Conservation (phyloP, 2,329 filamentous ascomycete genomes). For the Phaeophleospora eucalypticola region DNA sequence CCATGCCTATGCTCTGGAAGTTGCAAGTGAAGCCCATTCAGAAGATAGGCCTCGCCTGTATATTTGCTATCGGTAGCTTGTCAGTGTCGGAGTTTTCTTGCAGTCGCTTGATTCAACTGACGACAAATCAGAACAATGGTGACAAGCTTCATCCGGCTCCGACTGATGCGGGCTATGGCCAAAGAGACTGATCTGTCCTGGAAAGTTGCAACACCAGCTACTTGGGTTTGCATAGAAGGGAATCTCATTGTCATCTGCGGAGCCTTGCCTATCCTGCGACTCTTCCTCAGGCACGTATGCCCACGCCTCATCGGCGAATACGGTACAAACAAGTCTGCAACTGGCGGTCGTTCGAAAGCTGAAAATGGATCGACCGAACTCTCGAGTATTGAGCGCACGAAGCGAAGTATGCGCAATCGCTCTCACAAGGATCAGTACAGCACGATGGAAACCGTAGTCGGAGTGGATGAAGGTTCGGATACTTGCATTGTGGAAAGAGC, state of each 20-base stretch:
- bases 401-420: neutral
- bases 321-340: neutral
- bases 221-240: constrained; percentile 17
- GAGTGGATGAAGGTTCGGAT: neutral
- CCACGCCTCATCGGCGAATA: constrained; percentile 15
- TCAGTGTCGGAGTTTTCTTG: neutral
- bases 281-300: constrained; percentile 13
- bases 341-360: neutral
- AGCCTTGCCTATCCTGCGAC: constrained; percentile 11
- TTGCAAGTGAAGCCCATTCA: constrained; percentile 5
- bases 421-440: neutral
- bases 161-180: constrained; percentile 12
- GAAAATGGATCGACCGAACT: constrained; percentile 1
- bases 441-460: neutral
- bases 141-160: constrained; percentile 14
- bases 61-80: constrained; percentile 15
- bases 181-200: constrained; percentile 8
- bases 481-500: neutral
- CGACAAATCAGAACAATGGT: constrained; percentile 6
- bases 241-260: constrained; percentile 16
- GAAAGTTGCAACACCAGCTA: constrained; percentile 2
- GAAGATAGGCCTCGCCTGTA: constrained; percentile 12
- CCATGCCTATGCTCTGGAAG: constrained; percentile 4
- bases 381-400: neutral
- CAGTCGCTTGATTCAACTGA: neutral